These are phyloP conservation scores for Prunus mira DNA, from an alignment of 306 rosid species.

Conservation along the genomic window DNA sequence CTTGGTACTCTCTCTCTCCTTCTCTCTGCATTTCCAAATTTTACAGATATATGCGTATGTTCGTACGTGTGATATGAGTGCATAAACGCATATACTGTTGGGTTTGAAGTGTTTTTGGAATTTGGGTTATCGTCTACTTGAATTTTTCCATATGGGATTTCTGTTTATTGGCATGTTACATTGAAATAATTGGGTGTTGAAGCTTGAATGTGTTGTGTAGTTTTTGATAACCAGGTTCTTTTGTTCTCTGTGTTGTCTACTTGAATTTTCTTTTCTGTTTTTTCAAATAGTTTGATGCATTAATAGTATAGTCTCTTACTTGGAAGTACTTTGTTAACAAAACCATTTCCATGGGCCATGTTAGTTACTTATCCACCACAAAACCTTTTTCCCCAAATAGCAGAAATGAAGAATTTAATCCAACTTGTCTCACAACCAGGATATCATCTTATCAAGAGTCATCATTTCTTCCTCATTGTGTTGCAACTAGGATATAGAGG, in stretches of 20 bases:
- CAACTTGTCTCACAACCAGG: not conserved
- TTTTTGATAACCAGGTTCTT: not conserved
- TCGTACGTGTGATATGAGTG: not conserved
- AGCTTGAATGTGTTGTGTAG: not conserved
- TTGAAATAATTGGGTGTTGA: not conserved
- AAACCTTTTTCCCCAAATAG: not conserved
- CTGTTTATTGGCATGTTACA: not conserved
- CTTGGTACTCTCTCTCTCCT: conserved; percentile 15
- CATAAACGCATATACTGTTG: too few species aligned
- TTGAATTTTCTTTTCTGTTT: not conserved
- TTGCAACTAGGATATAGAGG: not conserved
- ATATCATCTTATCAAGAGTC: not conserved
- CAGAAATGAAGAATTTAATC: not conserved
- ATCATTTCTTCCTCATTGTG: not conserved
- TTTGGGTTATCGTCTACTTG: not conserved
- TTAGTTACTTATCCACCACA: not conserved
- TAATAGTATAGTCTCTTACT: not conserved
- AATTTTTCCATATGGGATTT: not conserved
- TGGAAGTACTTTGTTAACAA: not conserved
- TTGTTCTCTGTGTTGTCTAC: not conserved
- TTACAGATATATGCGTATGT: not conserved
- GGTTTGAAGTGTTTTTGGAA: not conserved
- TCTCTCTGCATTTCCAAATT: not conserved
- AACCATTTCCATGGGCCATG: not conserved
- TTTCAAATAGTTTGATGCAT: not conserved